These are phyloP conservation scores for Micromonas pusilla DNA, from an alignment of 139 green algal genomes.

Conservation along the genomic window DNA sequence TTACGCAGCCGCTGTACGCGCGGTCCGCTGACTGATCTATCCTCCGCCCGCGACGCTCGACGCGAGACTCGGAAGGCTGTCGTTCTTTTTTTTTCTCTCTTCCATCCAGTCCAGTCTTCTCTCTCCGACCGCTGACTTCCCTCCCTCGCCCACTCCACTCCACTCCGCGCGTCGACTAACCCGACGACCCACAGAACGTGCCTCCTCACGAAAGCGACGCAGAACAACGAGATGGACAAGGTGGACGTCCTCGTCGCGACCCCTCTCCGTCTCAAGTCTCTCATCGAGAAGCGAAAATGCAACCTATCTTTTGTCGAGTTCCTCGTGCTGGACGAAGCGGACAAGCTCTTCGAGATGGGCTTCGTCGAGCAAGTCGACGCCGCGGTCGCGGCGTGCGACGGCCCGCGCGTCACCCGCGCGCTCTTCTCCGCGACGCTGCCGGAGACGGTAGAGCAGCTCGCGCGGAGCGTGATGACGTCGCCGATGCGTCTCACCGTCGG, in stretches of 20 bases:
- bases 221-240: slow-evolving; percentile 34
- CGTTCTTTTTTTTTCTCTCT: neutral
- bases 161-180: too few relatives aligned
- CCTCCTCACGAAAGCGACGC: slow-evolving; percentile 63
- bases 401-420: slow-evolving; percentile 27
- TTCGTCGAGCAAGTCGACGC: slow-evolving; percentile 67
- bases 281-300: slow-evolving; percentile 51
- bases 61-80: too few relatives aligned
- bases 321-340: slow-evolving; percentile 89
- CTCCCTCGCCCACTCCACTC: neutral
- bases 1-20: neutral
- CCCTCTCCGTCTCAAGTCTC: slow-evolving; percentile 61
- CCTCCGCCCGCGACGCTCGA: neutral
- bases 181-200: slow-evolving; percentile 15
- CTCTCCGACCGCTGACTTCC: neutral
- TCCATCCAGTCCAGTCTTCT: neutral
- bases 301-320: slow-evolving; percentile 44
- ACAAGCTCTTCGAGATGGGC: slow-evolving; percentile 90
- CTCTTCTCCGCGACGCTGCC: slow-evolving; percentile 92
- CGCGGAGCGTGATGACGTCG: slow-evolving; percentile 66
- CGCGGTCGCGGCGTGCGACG: slow-evolving; percentile 60
- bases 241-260: slow-evolving; percentile 83
- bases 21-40: neutral
- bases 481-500: slow-evolving; percentile 76
- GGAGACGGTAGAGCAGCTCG: slow-evolving; percentile 70